Conservation (phyloP, 2,329 filamentous ascomycete species). For the Talaromyces sp. region DNA sequence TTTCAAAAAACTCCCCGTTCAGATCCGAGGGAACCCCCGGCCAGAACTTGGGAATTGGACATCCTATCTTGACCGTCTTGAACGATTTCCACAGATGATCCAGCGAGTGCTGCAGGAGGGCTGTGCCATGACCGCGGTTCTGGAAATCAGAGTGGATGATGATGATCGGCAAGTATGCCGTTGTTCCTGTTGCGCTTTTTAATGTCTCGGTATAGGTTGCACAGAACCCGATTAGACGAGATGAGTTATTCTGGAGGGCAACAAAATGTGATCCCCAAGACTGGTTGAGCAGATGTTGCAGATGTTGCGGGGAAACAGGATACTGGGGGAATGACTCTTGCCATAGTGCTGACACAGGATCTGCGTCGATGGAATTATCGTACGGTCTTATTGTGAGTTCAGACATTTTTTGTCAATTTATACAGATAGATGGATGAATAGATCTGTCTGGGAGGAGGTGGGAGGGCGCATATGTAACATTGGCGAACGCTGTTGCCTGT, state of each 20-base stretch:
- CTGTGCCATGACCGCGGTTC: neutral
- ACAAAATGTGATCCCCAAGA: slow-evolving; percentile 2
- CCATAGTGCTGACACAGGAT: slow-evolving; percentile 1
- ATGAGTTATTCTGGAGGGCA: neutral
- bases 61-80: neutral
- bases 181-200: neutral
- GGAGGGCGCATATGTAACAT: too few relatives aligned
- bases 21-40: slow-evolving; percentile 3
- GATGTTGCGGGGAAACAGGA: slow-evolving; percentile 1
- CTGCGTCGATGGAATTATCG: neutral
- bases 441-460: too few relatives aligned
- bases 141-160: neutral
- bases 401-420: neutral
- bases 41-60: slow-evolving; percentile 5
- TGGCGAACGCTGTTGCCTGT: too few relatives aligned
- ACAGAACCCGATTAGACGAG: slow-evolving; percentile 2
- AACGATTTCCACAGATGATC: neutral
- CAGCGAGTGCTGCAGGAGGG: neutral
- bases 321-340: slow-evolving; percentile 1
- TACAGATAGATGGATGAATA: neutral
- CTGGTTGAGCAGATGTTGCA: neutral
- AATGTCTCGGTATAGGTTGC: neutral
- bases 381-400: slow-evolving; percentile 3
- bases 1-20: slow-evolving; percentile 1
- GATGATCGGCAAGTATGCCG: slow-evolving; percentile 1